phyloP scores from a whole-genome alignment of 1,284 basidiomycete species.

The Stereum hirsutum region DNA sequence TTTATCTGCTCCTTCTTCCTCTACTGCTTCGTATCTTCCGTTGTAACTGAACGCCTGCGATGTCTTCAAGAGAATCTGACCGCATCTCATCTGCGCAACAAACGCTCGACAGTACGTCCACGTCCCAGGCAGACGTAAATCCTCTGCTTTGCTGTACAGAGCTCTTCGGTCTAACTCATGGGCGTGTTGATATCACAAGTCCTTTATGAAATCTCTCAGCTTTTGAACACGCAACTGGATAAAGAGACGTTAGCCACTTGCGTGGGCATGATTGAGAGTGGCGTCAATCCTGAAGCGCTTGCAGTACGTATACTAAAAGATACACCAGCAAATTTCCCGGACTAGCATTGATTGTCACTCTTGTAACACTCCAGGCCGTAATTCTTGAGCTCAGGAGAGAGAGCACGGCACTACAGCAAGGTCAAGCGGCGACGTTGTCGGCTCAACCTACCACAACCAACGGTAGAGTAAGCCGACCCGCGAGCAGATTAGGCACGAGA shows the following conservation, averaged over 20 bases:
- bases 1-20: no score
- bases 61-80: slow-evolving; percentile 43
- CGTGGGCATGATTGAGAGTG: slow-evolving; percentile 77
- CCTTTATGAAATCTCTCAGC: slow-evolving; percentile 73
- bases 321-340: not conserved
- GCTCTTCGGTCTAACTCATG: not conserved
- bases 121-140: slow-evolving; percentile 5
- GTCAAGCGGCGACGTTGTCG: no score
- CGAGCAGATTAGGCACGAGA: no score
- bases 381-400: slow-evolving; percentile 69
- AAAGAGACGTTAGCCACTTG: slow-evolving; percentile 78
- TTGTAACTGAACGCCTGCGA: no score
- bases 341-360: not conserved
- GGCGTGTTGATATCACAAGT: slow-evolving; percentile 36
- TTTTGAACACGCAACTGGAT: slow-evolving; percentile 76
- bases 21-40: no score
- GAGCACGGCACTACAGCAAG: slow-evolving; percentile 34
- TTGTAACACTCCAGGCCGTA: slow-evolving; percentile 41
- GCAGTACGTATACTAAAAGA: slow-evolving; percentile 55
- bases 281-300: slow-evolving; percentile 78
- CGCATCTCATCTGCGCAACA: slow-evolving; percentile 67
- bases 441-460: not conserved
- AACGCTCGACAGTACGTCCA: slow-evolving; percentile 65
- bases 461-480: no score
- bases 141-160: slow-evolving; percentile 4